phyloP scores from a whole-genome alignment of 495 filamentous ascomycete genomes.

The Cudoniella acicularis region DNA sequence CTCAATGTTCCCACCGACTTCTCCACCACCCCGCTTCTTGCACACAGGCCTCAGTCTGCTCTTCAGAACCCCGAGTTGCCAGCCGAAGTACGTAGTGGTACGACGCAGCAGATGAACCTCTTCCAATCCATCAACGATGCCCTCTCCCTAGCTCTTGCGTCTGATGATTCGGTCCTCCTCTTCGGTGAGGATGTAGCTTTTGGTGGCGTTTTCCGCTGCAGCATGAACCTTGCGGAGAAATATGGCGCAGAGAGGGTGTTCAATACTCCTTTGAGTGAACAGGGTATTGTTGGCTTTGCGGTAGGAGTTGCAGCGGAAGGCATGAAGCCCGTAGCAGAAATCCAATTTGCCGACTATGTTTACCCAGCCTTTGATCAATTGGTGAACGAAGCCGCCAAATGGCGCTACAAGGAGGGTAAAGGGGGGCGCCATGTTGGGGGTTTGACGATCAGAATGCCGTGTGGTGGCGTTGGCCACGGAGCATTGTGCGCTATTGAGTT shows the following conservation, averaged over 20 bases:
- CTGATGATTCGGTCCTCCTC: constrained; percentile 80
- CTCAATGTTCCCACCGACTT: constrained; percentile 91
- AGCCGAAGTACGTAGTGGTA: constrained; percentile 57
- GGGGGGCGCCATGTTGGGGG: constrained; percentile 69
- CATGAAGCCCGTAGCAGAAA: constrained; percentile 91
- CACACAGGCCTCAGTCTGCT: constrained; percentile 69
- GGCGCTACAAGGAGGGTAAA: constrained; percentile 77
- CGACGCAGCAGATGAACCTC: constrained; percentile 82
- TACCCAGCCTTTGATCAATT: constrained; percentile 97
- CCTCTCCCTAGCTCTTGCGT: constrained; percentile 72
- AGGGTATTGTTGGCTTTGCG: constrained; percentile 92
- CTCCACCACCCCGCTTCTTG: constrained; percentile 72
- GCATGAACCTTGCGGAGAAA: constrained; percentile 79
- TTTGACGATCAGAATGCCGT: constrained; percentile 90
- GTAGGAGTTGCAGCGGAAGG: constrained; percentile 88
- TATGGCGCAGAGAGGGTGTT: constrained; percentile 90
- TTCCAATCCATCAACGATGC: constrained; percentile 93
- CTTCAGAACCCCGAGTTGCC: constrained; percentile 62
- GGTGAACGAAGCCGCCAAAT: constrained; percentile 95
- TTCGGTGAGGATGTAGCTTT: constrained; percentile 98
- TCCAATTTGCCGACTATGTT: constrained; percentile 98
- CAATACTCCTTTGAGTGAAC: constrained; percentile 92
- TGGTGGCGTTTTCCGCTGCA: constrained; percentile 94
- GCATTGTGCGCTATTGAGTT: constrained; percentile 57
- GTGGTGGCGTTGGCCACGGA: constrained; percentile 92